Conservation (phyloP, 2,329 filamentous ascomycete species). For the Penicillium griseofulvum region DNA sequence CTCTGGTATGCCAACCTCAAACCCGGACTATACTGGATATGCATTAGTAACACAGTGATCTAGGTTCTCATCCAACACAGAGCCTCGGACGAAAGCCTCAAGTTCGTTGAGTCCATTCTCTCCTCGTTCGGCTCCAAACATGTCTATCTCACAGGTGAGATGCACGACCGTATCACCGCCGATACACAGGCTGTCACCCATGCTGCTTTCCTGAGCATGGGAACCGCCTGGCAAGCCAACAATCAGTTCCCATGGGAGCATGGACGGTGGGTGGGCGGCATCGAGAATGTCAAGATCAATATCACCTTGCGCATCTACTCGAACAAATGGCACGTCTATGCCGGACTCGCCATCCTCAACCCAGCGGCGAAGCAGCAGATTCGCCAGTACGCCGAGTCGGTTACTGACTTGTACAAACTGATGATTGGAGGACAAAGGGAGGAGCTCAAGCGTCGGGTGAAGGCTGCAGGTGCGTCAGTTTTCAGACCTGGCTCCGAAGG, state of each 20-base stretch:
- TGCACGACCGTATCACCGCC: slow-evolving; percentile 95
- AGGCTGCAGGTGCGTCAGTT: slow-evolving; percentile 73
- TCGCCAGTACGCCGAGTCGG: slow-evolving; percentile 84
- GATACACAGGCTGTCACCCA: slow-evolving; percentile 98
- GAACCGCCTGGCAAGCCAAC: slow-evolving; percentile 94
- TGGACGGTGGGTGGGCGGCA: slow-evolving; percentile 90
- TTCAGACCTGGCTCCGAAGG: slow-evolving; percentile 55
- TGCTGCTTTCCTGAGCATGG: slow-evolving; percentile 95
- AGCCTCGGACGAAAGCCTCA: slow-evolving; percentile 71
- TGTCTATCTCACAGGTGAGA: slow-evolving; percentile 79
- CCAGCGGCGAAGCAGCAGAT: slow-evolving; percentile 91
- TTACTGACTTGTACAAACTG: slow-evolving; percentile 92
- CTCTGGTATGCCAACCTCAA: slow-evolving; percentile 60
- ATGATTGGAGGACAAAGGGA: slow-evolving; percentile 83
- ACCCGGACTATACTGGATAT: slow-evolving; percentile 5
- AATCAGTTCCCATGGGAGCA: slow-evolving; percentile 96
- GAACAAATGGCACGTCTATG: slow-evolving; percentile 99
- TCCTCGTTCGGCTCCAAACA: slow-evolving; percentile 80
- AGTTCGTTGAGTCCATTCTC: slow-evolving; percentile 76
- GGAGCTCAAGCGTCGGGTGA: slow-evolving; percentile 72
- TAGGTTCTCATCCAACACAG: slow-evolving; percentile 86
- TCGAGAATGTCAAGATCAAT: slow-evolving; percentile 99
- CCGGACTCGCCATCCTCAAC: slow-evolving; percentile 93
- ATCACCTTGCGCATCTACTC: slow-evolving; percentile 94
- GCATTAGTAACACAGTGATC: slow-evolving; percentile 16